These are phyloP conservation scores for Gloeophyllum trabeum DNA, from an alignment of 768 basidiomycete species.

Conservation along the genomic window DNA sequence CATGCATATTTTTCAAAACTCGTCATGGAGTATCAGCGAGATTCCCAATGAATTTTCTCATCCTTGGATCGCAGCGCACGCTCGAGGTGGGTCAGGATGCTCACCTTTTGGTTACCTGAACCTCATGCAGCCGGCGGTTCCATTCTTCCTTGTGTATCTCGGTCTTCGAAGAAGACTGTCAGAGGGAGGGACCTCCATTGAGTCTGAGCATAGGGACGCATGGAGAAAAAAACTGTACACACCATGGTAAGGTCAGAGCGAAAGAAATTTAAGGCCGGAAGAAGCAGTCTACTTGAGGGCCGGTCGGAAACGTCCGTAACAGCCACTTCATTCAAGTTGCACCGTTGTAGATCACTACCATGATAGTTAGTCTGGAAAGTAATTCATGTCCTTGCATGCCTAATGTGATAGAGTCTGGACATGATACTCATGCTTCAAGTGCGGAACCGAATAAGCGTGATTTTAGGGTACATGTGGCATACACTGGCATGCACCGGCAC, in stretches of 20 bases:
- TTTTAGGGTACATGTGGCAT: no score
- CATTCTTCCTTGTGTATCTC: constrained; percentile 74
- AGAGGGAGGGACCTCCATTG: constrained; percentile 2
- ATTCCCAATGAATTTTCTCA: constrained; percentile 90
- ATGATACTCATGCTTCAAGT: no score
- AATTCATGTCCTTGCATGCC: no score
- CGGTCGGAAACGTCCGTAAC: not conserved
- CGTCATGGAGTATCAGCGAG: constrained; percentile 84
- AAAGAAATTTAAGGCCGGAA: not conserved
- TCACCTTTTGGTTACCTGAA: constrained; percentile 83
- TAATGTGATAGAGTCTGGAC: no score
- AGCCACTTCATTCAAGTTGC: no score
- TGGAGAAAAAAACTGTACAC: constrained; percentile 9
- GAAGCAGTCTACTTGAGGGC: not conserved
- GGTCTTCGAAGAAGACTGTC: constrained; percentile 35
- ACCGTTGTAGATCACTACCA: no score
- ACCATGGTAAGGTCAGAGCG: constrained; percentile 14
- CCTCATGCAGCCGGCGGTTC: constrained; percentile 74
- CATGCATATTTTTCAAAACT: constrained; percentile 57
- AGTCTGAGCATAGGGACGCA: constrained; percentile 1
- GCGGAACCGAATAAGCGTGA: no score
- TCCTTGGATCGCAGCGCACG: constrained; percentile 35
- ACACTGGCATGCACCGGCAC: no score
- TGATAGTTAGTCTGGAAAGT: no score
- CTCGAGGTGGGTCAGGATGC: no score